Evolutionary conservation across 192 early-diverging fungal species (phyloP), one percentile per base, ranked within the genome.

Genomic region (Coemansia sp.): DNA sequence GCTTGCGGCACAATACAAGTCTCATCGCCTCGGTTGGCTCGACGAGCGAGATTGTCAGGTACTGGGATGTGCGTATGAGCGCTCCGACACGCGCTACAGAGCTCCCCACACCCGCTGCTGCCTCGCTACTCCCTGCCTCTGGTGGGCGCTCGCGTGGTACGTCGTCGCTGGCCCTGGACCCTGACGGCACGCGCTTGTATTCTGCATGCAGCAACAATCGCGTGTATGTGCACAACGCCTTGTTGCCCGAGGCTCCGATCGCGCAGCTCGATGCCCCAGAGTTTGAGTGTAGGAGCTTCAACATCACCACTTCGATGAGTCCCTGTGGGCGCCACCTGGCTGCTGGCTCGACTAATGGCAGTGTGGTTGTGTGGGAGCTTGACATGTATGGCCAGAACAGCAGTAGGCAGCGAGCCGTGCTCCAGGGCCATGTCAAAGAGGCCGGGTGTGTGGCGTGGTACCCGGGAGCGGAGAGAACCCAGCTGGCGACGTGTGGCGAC

Each of bases 381-480:
- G 69, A 73, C 88, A 25, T 85, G 66, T 41, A 64, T 59, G 70
- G 80, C 3, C 8, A 20, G 26, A 67, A 61, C 31, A 63, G 45
- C 65, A 68, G 59, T 7, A 52, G 35, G 52, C 25, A 50, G 18
- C 56, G 79, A 31, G 72, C 81, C 2, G 69, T 86, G 57, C 86
- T 93, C 52, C 68, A 85, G 61, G 91, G 82, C 2, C 92, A 93
- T 75, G 63, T 71, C 14, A 73, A 81, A 11, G 90, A 90, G 63
- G 89, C 89, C 7, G 88, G 90, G 0, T 85, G 85, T n/a, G 89
- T 95, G 21, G 83, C 86, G 33, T 94, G 93, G 93, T 83, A 82
- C 48, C 83, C 83, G 34, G 75, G 65, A 37, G 73, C 72, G 35
- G 61, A 64, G 33, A 38, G 59, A 7, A 64, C 43, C 21, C 75